Conservation (phyloP, 2,329 filamentous ascomycete genomes). For the Pseudocercospora eumusae region DNA sequence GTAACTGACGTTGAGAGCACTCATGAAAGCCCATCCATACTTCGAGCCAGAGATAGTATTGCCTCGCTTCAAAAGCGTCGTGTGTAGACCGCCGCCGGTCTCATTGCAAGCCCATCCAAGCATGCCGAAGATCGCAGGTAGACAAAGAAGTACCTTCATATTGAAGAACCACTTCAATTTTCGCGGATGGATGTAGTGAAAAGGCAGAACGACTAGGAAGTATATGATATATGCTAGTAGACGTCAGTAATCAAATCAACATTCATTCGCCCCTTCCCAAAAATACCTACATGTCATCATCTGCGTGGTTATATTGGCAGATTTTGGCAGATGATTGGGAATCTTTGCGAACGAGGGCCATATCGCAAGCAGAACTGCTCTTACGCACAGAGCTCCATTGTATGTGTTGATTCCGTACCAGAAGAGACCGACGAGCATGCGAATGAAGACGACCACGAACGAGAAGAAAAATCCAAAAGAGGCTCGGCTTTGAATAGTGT, state of each 20-base stretch:
- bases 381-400: conserved; percentile 36
- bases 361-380: conserved; percentile 33
- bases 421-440: conserved; percentile 41
- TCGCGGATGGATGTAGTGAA: conserved; percentile 29
- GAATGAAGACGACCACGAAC: conserved; percentile 32
- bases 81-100: conserved; percentile 28
- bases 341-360: conserved; percentile 28
- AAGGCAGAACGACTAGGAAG: conserved; percentile 29
- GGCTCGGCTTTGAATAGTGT: conserved; percentile 34
- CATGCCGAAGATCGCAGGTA: conserved; percentile 31
- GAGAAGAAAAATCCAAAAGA: conserved; percentile 36
- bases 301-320: conserved; percentile 30
- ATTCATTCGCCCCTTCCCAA: no score
- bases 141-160: conserved; percentile 25
- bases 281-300: conserved; percentile 21
- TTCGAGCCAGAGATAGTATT: conserved; percentile 30
- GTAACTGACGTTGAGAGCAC: conserved; percentile 31
- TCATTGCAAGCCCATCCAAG: conserved; percentile 23
- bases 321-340: conserved; percentile 24
- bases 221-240: conserved; percentile 26
- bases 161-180: conserved; percentile 32
- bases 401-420: conserved; percentile 41
- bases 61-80: conserved; percentile 28
- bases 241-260: background rate
- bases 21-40: conserved; percentile 38